phyloP scores from a whole-genome alignment of 306 rosid genomes.

The Dalbergia oliveri region DNA sequence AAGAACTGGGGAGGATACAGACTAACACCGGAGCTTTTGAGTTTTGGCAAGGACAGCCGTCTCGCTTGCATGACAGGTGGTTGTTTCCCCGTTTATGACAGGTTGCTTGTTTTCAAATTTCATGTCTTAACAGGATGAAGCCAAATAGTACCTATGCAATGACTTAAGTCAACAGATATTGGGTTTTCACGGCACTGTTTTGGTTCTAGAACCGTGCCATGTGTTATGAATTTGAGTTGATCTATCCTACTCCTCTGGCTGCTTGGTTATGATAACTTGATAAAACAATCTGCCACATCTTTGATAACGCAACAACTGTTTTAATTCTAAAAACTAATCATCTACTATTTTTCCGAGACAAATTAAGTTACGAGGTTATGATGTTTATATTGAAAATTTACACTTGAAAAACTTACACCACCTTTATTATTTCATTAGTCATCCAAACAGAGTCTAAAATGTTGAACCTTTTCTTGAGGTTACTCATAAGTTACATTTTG shows the following conservation, averaged over 20 bases:
- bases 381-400: slow-evolving; percentile 6
- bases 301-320: neutral
- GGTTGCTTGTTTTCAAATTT: slow-evolving; percentile 50
- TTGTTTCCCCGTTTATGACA: slow-evolving; percentile 67
- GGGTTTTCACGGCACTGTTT: slow-evolving; percentile 20
- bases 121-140: slow-evolving; percentile 34
- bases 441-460: neutral
- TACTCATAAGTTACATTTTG: neutral
- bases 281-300: neutral
- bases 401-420: neutral
- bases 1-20: slow-evolving; percentile 96
- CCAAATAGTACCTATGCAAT: neutral
- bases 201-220: slow-evolving; percentile 21
- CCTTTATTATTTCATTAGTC: neutral
- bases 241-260: neutral
- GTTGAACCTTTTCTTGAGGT: neutral
- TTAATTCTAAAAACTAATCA: neutral
- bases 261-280: slow-evolving; percentile 13
- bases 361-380: slow-evolving; percentile 20
- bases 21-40: slow-evolving; percentile 84
- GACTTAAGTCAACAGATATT: neutral
- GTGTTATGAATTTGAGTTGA: slow-evolving; percentile 21
- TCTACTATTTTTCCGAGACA: neutral
- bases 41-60: slow-evolving; percentile 97
- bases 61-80: slow-evolving; percentile 99